Conservation (phyloP, 495 filamentous ascomycete genomes). For the Lasiosphaeris hirsuta region DNA sequence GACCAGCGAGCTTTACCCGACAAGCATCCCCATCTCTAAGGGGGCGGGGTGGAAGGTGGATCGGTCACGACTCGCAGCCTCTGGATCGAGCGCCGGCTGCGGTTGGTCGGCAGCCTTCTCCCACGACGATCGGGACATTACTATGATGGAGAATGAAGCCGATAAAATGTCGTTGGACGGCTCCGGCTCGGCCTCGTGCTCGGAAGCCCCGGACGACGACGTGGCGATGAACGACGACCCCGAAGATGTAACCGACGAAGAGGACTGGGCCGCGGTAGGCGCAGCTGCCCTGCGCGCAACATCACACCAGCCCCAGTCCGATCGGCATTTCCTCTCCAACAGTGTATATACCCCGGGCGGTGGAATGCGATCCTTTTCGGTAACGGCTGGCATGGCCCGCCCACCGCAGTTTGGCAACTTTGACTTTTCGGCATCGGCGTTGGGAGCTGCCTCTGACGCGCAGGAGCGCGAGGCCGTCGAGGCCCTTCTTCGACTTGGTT, state of each 20-base stretch:
- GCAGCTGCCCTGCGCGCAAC: constrained; percentile 76
- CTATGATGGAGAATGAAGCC: constrained; percentile 79
- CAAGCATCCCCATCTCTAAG: constrained; percentile 65
- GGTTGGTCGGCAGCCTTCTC: constrained; percentile 58
- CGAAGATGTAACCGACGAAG: constrained; percentile 89
- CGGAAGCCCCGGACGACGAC: constrained; percentile 70
- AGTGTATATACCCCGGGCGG: constrained; percentile 45
- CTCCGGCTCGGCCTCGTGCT: constrained; percentile 68
- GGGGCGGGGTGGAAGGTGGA: constrained; percentile 44
- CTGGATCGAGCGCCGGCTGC: constrained; percentile 57
- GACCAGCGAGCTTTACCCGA: constrained; percentile 52
- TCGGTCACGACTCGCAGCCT: constrained; percentile 41
- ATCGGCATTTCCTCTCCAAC: constrained; percentile 35
- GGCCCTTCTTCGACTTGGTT: constrained; percentile 78
- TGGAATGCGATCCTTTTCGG: constrained; percentile 45
- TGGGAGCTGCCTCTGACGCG: constrained; percentile 53
- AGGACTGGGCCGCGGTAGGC: constrained; percentile 92
- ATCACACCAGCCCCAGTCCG: constrained; percentile 48
- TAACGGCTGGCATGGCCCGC: constrained; percentile 45
- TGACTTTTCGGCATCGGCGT: constrained; percentile 44
- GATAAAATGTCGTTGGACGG: constrained; percentile 94
- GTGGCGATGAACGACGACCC: constrained; percentile 62
- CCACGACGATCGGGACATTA: constrained; percentile 66
- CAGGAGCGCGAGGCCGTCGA: constrained; percentile 84
- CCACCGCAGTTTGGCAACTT: constrained; percentile 44